phyloP scores from a whole-genome alignment of 495 filamentous ascomycete species.

The Haplographium delicatum region DNA sequence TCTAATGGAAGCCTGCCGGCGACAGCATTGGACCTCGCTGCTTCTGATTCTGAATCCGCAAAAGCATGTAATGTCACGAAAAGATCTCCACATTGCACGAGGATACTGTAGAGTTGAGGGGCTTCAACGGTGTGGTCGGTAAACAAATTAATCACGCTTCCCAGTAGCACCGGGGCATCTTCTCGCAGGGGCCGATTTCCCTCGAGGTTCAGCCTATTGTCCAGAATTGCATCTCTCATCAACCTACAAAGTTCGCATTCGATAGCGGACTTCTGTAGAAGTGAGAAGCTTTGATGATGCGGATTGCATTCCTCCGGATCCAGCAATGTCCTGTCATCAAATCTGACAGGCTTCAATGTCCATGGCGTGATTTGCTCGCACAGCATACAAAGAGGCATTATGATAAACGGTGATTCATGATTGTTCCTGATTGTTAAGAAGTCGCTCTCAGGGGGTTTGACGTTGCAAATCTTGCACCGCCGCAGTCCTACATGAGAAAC shows the following conservation, averaged over 20 bases:
- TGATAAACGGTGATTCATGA: neutral
- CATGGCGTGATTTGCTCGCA: slow-evolving; percentile 9
- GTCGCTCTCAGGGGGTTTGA: slow-evolving; percentile 2
- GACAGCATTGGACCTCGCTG: neutral
- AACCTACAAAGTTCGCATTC: slow-evolving; percentile 6
- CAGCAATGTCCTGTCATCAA: neutral
- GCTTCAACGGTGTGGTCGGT: neutral
- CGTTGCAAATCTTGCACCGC: too few relatives aligned
- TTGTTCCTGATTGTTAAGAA: neutral
- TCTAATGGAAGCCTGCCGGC: slow-evolving; percentile 4
- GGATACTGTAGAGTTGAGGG: neutral
- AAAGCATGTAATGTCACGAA: slow-evolving; percentile 1
- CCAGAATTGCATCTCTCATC: slow-evolving; percentile 1
- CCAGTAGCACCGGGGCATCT: neutral
- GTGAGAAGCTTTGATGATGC: slow-evolving; percentile 2
- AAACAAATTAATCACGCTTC: neutral
- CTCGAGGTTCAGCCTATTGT: neutral
- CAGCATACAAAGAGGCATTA: slow-evolving; percentile 4
- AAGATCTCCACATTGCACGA: slow-evolving; percentile 7
- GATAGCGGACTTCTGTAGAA: slow-evolving; percentile 1
- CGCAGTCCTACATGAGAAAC: too few relatives aligned
- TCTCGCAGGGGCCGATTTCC: neutral
- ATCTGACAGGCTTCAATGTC: slow-evolving; percentile 2
- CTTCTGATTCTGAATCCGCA: neutral
- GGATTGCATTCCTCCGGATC: neutral